Percentiles rank a stretch among this genome's conserved stretches.
These are phyloP conservation scores for Mallotus repandus DNA, from an alignment of 441 rosid species.

Conservation along the genomic window DNA sequence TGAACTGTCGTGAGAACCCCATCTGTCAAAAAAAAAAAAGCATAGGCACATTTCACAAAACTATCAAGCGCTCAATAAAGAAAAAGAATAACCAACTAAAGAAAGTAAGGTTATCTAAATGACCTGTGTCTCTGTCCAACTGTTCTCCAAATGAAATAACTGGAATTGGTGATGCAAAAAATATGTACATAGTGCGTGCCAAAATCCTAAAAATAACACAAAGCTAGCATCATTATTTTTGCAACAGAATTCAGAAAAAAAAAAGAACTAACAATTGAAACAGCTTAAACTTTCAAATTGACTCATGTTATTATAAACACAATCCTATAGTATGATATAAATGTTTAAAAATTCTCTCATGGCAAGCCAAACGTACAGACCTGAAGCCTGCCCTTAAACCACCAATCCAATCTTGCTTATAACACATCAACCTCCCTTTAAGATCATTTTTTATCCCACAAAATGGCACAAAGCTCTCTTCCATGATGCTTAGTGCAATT, in stretches of 20 bases:
- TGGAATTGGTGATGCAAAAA: conserved; percentile 81
- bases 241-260: background rate
- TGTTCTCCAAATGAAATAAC: conserved; percentile 85
- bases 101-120: background rate
- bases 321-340: no score
- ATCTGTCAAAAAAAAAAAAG: conserved; percentile 35
- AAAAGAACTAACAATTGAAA: conserved; percentile 1
- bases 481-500: conserved; percentile 39
- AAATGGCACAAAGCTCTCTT: conserved; percentile 73
- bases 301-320: background rate
- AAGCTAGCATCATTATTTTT: conserved; percentile 16
- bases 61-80: background rate
- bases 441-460: conserved; percentile 78
- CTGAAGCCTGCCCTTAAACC: conserved; percentile 68
- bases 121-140: conserved; percentile 67
- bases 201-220: conserved; percentile 45
- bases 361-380: conserved; percentile 28
- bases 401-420: conserved; percentile 77
- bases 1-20: conserved; percentile 72
- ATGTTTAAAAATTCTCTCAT: background rate
- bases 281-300: conserved; percentile 6
- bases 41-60: background rate
- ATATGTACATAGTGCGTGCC: conserved; percentile 75
- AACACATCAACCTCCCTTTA: conserved; percentile 58
- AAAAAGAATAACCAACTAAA: background rate